Percentiles rank a stretch among this genome's conserved stretches.
These are phyloP conservation scores for Sextonia rubra DNA, from an alignment of 164 flowering plant species.

Conservation along the genomic window DNA sequence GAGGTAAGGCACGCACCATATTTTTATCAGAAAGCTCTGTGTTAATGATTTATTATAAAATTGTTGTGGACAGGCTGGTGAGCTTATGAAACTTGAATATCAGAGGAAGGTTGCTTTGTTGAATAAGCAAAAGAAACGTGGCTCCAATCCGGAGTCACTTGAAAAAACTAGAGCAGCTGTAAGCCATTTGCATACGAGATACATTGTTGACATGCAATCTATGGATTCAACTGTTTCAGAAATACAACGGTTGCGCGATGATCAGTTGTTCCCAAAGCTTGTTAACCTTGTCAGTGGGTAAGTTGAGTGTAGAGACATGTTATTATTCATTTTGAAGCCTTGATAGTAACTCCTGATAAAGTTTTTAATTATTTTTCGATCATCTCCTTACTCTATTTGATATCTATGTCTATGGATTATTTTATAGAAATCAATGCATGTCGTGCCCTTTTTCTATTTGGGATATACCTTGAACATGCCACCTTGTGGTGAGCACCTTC, in stretches of 20 bases:
- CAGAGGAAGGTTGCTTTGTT: constrained; percentile 68
- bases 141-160: constrained; percentile 52
- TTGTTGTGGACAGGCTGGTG: constrained; percentile 61
- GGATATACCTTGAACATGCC: too few species aligned
- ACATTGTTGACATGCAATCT: constrained; percentile 93
- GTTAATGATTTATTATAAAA: not conserved
- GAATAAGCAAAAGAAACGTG: constrained; percentile 75
- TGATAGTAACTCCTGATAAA: not conserved
- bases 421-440: too few species aligned
- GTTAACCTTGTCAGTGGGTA: constrained; percentile 76
- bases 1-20: too few species aligned
- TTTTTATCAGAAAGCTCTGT: not conserved
- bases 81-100: constrained; percentile 87
- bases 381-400: too few species aligned
- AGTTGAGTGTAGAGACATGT: constrained; percentile 19
- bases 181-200: constrained; percentile 86
- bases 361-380: not conserved
- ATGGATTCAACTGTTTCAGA: constrained; percentile 88
- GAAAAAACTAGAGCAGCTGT: constrained; percentile 95
- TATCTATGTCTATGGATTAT: too few species aligned
- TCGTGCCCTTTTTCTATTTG: too few species aligned
- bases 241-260: constrained; percentile 70
- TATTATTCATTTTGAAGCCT: not conserved
- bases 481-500: too few species aligned
- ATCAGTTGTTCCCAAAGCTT: constrained; percentile 80